Evolutionary conservation across 768 basidiomycete species (phyloP).

Genomic region (Lentinus tigrinus): DNA sequence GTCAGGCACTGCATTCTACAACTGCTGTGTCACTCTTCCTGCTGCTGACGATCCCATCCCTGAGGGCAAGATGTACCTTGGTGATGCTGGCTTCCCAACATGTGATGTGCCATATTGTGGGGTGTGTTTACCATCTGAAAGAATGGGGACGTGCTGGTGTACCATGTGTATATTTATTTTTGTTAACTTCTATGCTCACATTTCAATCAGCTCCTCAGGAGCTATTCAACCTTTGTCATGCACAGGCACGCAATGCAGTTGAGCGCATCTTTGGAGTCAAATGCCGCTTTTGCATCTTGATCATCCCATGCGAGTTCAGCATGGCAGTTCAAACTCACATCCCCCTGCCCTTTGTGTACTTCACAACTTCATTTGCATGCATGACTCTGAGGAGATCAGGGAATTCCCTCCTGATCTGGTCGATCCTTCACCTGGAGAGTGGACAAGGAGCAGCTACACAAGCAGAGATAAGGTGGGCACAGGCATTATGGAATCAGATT

Average conservation of each 20-base stretch:
- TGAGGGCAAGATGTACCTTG: constrained; percentile 30
- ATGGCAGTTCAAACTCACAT: constrained; percentile 30
- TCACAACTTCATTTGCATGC: constrained; percentile 33
- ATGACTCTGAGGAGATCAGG: constrained; percentile 15
- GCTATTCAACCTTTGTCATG: constrained; percentile 21
- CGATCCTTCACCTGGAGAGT: background rate
- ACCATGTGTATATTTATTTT: constrained; percentile 3
- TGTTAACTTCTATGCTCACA: too few relatives aligned
- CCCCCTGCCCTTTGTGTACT: constrained; percentile 27
- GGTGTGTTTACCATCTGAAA: constrained; percentile 32
- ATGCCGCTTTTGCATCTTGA: constrained; percentile 7
- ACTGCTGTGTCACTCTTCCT: constrained; percentile 21
- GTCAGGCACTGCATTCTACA: constrained; percentile 28
- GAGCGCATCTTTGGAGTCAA: constrained; percentile 27
- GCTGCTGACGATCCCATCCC: constrained; percentile 24
- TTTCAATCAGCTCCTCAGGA: constrained; percentile 21
- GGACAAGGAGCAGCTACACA: background rate
- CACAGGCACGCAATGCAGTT: constrained; percentile 19
- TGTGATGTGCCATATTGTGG: constrained; percentile 30
- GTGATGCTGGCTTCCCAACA: constrained; percentile 32
- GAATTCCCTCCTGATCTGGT: background rate
- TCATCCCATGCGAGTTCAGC: constrained; percentile 19
- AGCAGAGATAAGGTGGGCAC: constrained; percentile 5
- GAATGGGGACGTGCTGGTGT: constrained; percentile 28
- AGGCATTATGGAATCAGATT: constrained; percentile 24